A percentile compares a stretch with the other conserved stretches of the same genome.
Evolutionary conservation across 2,329 filamentous ascomycete species (phyloP).

Genomic region (Arthrinium phaeospermum): DNA sequence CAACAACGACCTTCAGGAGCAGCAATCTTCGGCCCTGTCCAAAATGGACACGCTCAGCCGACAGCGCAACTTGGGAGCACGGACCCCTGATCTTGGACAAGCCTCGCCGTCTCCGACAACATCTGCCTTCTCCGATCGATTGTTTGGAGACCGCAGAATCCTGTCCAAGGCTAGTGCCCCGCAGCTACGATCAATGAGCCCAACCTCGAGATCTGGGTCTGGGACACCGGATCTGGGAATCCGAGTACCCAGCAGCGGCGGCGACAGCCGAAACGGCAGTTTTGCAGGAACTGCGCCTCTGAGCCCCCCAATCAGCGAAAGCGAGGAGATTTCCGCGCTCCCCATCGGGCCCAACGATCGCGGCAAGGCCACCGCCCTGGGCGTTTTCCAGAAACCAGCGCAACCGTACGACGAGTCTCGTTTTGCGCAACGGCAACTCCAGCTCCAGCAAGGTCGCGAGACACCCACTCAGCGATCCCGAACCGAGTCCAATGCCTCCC

Average conservation of each 20-base stretch:
- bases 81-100: conserved; percentile 56
- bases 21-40: conserved; percentile 77
- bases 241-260: conserved; percentile 36
- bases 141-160: conserved; percentile 52
- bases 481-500: conserved; percentile 52
- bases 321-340: conserved; percentile 68
- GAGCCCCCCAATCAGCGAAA: conserved; percentile 75
- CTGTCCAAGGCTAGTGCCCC: conserved; percentile 68
- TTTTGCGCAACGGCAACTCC: conserved; percentile 80
- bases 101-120: conserved; percentile 53
- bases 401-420: conserved; percentile 84
- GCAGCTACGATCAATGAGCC: conserved; percentile 67
- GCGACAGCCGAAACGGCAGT: conserved; percentile 43
- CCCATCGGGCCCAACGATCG: conserved; percentile 77
- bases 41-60: conserved; percentile 80
- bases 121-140: conserved; percentile 51
- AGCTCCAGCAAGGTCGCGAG: conserved; percentile 78
- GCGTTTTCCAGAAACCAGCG: conserved; percentile 66
- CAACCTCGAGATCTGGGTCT: conserved; percentile 46
- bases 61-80: conserved; percentile 57
- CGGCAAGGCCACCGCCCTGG: conserved; percentile 42
- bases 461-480: conserved; percentile 57
- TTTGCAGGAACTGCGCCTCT: conserved; percentile 56
- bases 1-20: conserved; percentile 79
- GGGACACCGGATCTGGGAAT: conserved; percentile 43